Evolutionary conservation across 257 asterid species (phyloP).

Genomic region (Datura wrightii): DNA sequence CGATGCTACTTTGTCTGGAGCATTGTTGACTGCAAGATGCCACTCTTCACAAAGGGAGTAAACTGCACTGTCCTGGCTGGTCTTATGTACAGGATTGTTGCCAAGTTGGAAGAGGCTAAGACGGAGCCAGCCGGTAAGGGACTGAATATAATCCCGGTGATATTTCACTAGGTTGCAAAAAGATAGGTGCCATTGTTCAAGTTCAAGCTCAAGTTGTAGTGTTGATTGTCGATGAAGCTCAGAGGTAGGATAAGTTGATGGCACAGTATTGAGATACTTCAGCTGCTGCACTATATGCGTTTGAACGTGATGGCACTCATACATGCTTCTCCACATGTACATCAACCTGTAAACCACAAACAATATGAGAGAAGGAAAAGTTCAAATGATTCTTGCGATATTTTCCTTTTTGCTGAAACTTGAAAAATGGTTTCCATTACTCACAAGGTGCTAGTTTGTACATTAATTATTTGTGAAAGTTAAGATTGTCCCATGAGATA

Average conservation of each 20-base stretch:
- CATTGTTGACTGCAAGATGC: slow-evolving; percentile 83
- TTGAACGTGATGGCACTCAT: slow-evolving; percentile 94
- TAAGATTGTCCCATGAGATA: slow-evolving; percentile 16
- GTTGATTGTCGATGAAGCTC: slow-evolving; percentile 93
- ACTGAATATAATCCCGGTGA: slow-evolving; percentile 82
- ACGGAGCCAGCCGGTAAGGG: slow-evolving; percentile 94
- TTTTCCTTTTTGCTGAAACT: not conserved
- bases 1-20: slow-evolving; percentile 92
- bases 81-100: slow-evolving; percentile 59
- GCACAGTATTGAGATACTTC: slow-evolving; percentile 68
- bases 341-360: slow-evolving; percentile 54
- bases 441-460: not conserved
- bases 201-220: slow-evolving; percentile 96
- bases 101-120: slow-evolving; percentile 84
- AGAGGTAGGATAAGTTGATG: slow-evolving; percentile 71
- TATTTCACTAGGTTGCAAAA: slow-evolving; percentile 86
- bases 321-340: slow-evolving; percentile 99
- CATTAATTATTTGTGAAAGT: not conserved
- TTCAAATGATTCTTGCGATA: not conserved
- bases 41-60: slow-evolving; percentile 95
- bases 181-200: slow-evolving; percentile 92
- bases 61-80: slow-evolving; percentile 67
- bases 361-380: not conserved
- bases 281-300: slow-evolving; percentile 95
- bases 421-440: not conserved